Base-by-base conservation (phyloP, 2,329 filamentous ascomycete genomes). In the Pseudopyrenochaeta lycopersici region DNA sequence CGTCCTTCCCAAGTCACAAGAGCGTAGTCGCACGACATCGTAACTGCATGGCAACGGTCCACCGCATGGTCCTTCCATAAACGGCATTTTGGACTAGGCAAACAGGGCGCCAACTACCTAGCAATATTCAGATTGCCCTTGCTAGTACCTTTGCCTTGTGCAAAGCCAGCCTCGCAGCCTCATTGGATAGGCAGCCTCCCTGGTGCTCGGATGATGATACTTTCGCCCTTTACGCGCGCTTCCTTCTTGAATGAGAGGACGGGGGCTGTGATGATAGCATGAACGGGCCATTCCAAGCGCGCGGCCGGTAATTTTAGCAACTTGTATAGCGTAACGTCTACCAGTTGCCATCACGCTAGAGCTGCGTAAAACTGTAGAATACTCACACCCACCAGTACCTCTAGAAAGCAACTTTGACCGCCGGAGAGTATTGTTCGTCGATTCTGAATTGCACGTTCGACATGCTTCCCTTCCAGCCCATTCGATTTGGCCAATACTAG, bases 1-100 rank as follows among this genome's bases (percentile, higher is more conserved):
- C 9, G 51, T 58, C 54, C 54, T 54, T 23, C 29, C 17, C n/a
- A 36, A 21, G 54, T 54, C 54, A 58, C 54, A 50, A 38, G 23
- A 27, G 54, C 12, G 23, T 39, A 40, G 10, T 10, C 7, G 36
- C 27, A 44, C 40, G 18, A 35, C 23, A 30, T 21, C 36, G 14
- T 31, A n/a, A 42, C 17, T 41, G n/a, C 41, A 45, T 7, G 39
- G 31, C 49, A 43, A 31, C 31, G 23, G 32, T 27, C 45, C 23
- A 21, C 20, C 40, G 36, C 46, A 38, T 50, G 15, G 27, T n/a
- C 29, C 36, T 39, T 38, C 41, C 15, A 14, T n/a, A 49, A 44
- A 14, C 11, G 38, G 38, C 15, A 42, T 33, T 18, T n/a, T 12
- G 23, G n/a, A 42, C 7, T 4, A 50, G 54, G 54, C 54, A 55